phyloP scores from a whole-genome alignment of 1,284 basidiomycete genomes.

The Pisolithus thermaeus region DNA sequence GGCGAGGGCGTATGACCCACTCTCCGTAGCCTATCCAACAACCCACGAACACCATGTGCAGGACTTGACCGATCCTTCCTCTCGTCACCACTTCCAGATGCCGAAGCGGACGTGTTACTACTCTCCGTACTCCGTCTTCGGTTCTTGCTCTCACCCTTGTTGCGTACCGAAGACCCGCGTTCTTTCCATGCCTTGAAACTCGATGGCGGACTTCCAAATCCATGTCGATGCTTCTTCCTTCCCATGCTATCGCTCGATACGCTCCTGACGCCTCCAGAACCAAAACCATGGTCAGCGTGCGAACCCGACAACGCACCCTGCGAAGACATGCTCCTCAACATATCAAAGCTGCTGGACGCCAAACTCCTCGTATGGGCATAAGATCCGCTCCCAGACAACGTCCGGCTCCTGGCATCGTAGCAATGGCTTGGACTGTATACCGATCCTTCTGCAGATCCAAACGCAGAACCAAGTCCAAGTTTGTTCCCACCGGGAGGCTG shows the following conservation, averaged over 20 bases:
- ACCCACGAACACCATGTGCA: slow-evolving; percentile 18
- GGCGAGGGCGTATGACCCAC: slow-evolving; percentile 25
- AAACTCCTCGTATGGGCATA: slow-evolving; percentile 21
- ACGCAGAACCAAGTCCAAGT: slow-evolving; percentile 23
- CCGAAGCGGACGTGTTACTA: slow-evolving; percentile 13
- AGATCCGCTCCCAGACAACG: slow-evolving; percentile 21
- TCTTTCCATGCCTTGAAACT: slow-evolving; percentile 25
- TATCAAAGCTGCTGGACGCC: slow-evolving; percentile 22
- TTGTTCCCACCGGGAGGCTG: slow-evolving; percentile 8
- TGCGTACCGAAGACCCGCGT: slow-evolving; percentile 17
- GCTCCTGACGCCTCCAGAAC: slow-evolving; percentile 13
- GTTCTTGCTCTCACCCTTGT: slow-evolving; percentile 16
- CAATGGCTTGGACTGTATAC: slow-evolving; percentile 10
- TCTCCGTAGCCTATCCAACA: slow-evolving; percentile 23
- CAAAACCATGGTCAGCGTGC: slow-evolving; percentile 16
- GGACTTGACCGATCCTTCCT: slow-evolving; percentile 20
- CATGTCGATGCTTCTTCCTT: slow-evolving; percentile 12
- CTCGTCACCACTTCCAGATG: slow-evolving; percentile 19
- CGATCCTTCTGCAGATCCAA: slow-evolving; percentile 22
- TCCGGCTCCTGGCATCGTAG: slow-evolving; percentile 2
- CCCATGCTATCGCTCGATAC: slow-evolving; percentile 15
- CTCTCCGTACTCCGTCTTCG: slow-evolving; percentile 12
- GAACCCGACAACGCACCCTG: slow-evolving; percentile 25
- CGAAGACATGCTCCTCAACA: slow-evolving; percentile 26
- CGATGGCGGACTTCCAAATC: slow-evolving; percentile 21